Evolutionary conservation across 371 early-diverging fungal genomes (phyloP).

Genomic region (Nosema granulosis): DNA sequence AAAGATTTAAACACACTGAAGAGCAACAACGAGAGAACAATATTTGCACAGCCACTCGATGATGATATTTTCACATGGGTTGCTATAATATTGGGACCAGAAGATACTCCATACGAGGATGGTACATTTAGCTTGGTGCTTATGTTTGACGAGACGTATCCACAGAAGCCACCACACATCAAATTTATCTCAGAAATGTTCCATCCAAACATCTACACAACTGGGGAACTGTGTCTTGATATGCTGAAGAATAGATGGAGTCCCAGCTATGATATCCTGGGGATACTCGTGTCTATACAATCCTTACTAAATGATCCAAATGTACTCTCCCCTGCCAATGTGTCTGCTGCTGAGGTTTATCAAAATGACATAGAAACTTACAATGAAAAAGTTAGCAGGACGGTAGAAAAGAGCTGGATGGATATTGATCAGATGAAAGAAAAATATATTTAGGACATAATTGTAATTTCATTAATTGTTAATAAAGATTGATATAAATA

Average conservation of each 20-base stretch:
- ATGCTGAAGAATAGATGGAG: constrained; percentile 88
- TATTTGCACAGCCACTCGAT: constrained; percentile 62
- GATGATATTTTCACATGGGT: constrained; percentile 74
- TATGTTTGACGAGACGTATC: constrained; percentile 91
- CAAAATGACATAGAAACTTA: constrained; percentile 85
- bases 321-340: constrained; percentile 91
- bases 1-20: constrained; percentile 88
- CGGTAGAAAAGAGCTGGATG: constrained; percentile 82
- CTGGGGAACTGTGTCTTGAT: constrained; percentile 94
- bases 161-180: constrained; percentile 93
- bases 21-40: constrained; percentile 73
- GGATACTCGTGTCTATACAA: constrained; percentile 88
- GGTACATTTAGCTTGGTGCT: constrained; percentile 92
- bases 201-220: constrained; percentile 96
- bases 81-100: constrained; percentile 94
- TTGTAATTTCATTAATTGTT: too few relatives aligned
- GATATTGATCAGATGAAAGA: constrained; percentile 47
- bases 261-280: constrained; percentile 88
- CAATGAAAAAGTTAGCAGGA: constrained; percentile 79
- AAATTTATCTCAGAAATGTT: constrained; percentile 92
- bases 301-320: constrained; percentile 94
- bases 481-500: too few relatives aligned
- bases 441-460: constrained; percentile 3
- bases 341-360: constrained; percentile 88
- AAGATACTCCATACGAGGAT: constrained; percentile 95